These are phyloP conservation scores for Fusarium multiceps DNA, from an alignment of 2,329 filamentous ascomycete species.

Conservation along the genomic window DNA sequence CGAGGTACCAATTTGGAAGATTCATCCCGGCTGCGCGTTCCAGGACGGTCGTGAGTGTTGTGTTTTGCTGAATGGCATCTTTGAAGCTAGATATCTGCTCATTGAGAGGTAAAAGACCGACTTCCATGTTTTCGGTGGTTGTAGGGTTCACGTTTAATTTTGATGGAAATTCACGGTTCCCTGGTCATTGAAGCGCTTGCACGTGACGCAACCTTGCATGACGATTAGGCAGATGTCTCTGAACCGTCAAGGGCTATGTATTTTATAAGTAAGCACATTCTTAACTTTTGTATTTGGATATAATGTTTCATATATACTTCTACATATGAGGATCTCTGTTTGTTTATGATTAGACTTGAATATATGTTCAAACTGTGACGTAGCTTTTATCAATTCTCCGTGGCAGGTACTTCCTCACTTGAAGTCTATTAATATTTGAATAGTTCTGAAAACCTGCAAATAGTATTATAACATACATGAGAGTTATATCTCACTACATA, in stretches of 20 bases:
- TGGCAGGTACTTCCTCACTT: background rate
- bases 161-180: constrained; percentile 1
- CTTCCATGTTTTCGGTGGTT: constrained; percentile 9
- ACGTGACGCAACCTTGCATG: constrained; percentile 7
- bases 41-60: constrained; percentile 46
- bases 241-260: background rate
- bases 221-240: background rate
- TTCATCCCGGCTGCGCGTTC: constrained; percentile 41
- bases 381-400: background rate
- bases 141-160: background rate
- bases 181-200: background rate
- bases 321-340: background rate
- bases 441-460: too few relatives aligned
- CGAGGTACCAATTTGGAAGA: constrained; percentile 53
- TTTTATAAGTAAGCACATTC: background rate
- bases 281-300: background rate
- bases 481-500: too few relatives aligned
- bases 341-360: background rate
- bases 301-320: fast-evolving
- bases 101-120: constrained; percentile 44
- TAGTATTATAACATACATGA: too few relatives aligned
- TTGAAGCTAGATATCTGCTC: constrained; percentile 43
- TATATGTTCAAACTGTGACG: background rate
- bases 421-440: background rate
- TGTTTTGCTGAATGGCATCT: constrained; percentile 43